These are phyloP conservation scores for Trametes sp. DNA, from an alignment of 1,284 basidiomycete species.

Conservation along the genomic window DNA sequence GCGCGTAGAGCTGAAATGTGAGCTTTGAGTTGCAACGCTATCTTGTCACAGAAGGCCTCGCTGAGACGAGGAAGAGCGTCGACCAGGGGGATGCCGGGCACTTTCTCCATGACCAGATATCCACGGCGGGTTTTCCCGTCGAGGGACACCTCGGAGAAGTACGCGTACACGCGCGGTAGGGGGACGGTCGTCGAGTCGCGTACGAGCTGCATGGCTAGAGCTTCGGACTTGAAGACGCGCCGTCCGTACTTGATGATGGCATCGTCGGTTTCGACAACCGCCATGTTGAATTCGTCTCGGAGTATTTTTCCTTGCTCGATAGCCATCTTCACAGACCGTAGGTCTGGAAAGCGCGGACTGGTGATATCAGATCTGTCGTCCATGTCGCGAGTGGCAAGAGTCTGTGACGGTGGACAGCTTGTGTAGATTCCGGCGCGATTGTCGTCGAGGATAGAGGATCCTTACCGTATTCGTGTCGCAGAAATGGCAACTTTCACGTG, in stretches of 20 bases:
- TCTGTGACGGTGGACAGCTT: too few relatives aligned
- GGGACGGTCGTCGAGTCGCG: neutral
- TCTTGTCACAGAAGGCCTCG: neutral
- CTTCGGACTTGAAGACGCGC: slow-evolving; percentile 8
- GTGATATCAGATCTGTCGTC: neutral
- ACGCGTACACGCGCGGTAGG: neutral
- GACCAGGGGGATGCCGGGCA: neutral
- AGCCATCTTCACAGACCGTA: neutral
- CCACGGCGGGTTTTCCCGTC: neutral
- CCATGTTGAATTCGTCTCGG: neutral
- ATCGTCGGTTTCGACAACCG: neutral
- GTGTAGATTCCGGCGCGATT: too few relatives aligned
- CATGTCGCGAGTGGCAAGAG: too few relatives aligned
- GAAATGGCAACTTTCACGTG: too few relatives aligned
- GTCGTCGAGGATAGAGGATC: too few relatives aligned
- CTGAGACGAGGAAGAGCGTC: neutral
- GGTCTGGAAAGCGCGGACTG: neutral
- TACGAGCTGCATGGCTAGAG: slow-evolving; percentile 1
- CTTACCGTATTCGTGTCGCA: too few relatives aligned
- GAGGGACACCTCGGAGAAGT: neutral
- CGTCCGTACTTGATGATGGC: slow-evolving; percentile 1
- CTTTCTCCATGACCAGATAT: slow-evolving; percentile 6
- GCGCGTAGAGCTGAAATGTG: neutral
- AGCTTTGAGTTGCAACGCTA: neutral
- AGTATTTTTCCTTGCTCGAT: slow-evolving; percentile 14